A percentile compares a stretch with the other conserved stretches of the same genome.
phyloP scores from a whole-genome alignment of 2,329 filamentous ascomycete species.

The Colletotrichum acutatum region DNA sequence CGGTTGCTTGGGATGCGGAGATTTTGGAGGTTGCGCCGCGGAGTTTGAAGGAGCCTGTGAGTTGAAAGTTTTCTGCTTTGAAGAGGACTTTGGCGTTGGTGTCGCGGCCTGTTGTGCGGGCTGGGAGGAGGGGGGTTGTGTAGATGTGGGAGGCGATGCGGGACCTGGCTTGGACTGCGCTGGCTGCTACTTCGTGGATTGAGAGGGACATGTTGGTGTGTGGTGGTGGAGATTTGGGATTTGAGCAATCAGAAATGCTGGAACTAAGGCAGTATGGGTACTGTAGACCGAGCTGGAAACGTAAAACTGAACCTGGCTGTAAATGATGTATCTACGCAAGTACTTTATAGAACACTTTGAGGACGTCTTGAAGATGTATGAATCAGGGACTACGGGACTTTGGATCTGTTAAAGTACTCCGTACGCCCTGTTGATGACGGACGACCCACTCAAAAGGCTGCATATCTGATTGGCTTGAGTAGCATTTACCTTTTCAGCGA shows the following conservation, averaged over 20 bases:
- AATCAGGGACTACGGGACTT: no score
- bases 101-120: slow-evolving; percentile 14
- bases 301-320: not conserved
- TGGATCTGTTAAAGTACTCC: not conserved
- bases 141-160: slow-evolving; percentile 39
- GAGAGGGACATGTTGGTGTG: slow-evolving; percentile 7
- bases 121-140: slow-evolving; percentile 37
- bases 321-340: not conserved
- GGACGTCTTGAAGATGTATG: not conserved
- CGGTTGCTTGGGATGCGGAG: slow-evolving; percentile 15
- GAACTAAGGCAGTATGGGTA: no score
- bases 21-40: slow-evolving; percentile 42
- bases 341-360: not conserved
- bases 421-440: not conserved
- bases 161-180: slow-evolving; percentile 31
- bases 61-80: slow-evolving; percentile 42
- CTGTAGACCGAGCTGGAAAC: not conserved
- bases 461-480: not conserved
- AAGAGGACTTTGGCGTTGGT: slow-evolving; percentile 34
- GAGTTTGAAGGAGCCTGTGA: slow-evolving; percentile 42
- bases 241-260: not conserved
- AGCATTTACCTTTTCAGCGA: not conserved
- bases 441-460: not conserved
- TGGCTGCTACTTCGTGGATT: slow-evolving; percentile 27
- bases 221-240: not conserved